Percentiles rank a stretch among this genome's conserved stretches.
Conservation (phyloP, 768 basidiomycete species). For the Xerocomellus intermedius region DNA sequence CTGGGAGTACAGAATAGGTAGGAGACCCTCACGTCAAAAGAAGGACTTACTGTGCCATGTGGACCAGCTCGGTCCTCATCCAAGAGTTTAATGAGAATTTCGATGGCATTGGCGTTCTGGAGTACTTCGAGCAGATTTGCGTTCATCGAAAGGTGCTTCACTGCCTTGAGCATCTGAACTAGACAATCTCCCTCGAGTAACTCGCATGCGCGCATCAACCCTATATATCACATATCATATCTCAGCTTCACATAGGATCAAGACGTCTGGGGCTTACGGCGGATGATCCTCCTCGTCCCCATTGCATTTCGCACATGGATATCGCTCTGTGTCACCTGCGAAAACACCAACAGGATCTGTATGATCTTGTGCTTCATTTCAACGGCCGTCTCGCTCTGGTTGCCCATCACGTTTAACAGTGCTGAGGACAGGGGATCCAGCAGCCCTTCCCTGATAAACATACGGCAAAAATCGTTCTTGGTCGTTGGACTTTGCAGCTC, state of each 20-base stretch:
- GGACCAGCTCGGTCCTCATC: slow-evolving; percentile 77
- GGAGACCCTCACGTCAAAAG: background rate
- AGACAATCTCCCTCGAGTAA: slow-evolving; percentile 85
- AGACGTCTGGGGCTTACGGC: slow-evolving; percentile 56
- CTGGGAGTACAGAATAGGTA: slow-evolving; percentile 39
- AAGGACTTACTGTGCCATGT: slow-evolving; percentile 68
- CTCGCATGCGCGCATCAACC: slow-evolving; percentile 83
- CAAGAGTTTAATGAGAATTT: slow-evolving; percentile 82
- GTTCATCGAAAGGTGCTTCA: slow-evolving; percentile 96
- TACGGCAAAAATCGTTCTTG: slow-evolving; percentile 97
- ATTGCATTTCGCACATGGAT: slow-evolving; percentile 90
- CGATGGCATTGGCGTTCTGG: slow-evolving; percentile 94
- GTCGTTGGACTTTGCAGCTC: slow-evolving; percentile 95
- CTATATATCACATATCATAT: slow-evolving; percentile 38
- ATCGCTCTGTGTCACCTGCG: slow-evolving; percentile 95
- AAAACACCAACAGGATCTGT: slow-evolving; percentile 85
- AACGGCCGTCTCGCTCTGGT: slow-evolving; percentile 57
- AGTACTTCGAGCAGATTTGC: slow-evolving; percentile 86
- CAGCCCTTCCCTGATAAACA: slow-evolving; percentile 96
- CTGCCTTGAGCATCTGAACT: slow-evolving; percentile 86
- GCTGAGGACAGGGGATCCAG: slow-evolving; percentile 91
- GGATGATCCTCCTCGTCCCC: slow-evolving; percentile 83
- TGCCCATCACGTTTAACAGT: slow-evolving; percentile 82
- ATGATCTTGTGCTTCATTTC: slow-evolving; percentile 90
- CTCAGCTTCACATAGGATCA: slow-evolving; percentile 1